phyloP scores from a whole-genome alignment of 1,139 yeast species.

The Chernovozyma sophiae-reginae region DNA sequence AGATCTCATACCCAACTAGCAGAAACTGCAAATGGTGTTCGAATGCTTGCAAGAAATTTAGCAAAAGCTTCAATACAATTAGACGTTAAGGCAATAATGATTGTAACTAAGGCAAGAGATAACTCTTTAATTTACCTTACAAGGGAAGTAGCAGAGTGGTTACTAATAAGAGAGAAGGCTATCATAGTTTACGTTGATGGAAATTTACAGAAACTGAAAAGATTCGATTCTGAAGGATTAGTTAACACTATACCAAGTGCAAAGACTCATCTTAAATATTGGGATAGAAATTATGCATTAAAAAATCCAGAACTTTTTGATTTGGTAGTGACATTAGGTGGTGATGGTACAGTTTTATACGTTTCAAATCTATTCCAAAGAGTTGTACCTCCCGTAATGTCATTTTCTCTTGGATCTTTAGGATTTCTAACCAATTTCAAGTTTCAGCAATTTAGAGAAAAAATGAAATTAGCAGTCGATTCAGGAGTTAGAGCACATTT shows the following conservation, averaged over 20 bases:
- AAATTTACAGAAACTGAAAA: slow-evolving; percentile 53
- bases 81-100: slow-evolving; percentile 65
- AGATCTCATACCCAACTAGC: slow-evolving; percentile 72
- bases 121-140: slow-evolving; percentile 70
- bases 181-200: slow-evolving; percentile 69
- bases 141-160: slow-evolving; percentile 75
- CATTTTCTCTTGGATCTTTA: slow-evolving; percentile 74
- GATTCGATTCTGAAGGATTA: slow-evolving; percentile 54
- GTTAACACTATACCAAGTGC: slow-evolving; percentile 39
- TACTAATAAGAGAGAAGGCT: slow-evolving; percentile 43
- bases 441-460: slow-evolving; percentile 62
- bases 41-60: slow-evolving; percentile 72
- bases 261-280: slow-evolving; percentile 48
- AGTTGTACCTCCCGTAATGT: slow-evolving; percentile 84
- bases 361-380: slow-evolving; percentile 76
- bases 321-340: slow-evolving; percentile 76
- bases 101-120: slow-evolving; percentile 84
- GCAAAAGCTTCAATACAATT: slow-evolving; percentile 71
- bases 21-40: slow-evolving; percentile 82
- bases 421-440: slow-evolving; percentile 80
- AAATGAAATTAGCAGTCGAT: slow-evolving; percentile 53
- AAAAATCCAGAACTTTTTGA: slow-evolving; percentile 63
- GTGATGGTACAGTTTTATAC: slow-evolving; percentile 85
- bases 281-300: slow-evolving; percentile 61
- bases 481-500: slow-evolving; percentile 74